Conservation (phyloP, 257 asterid genomes). For the Fraxinus cuspidata region DNA sequence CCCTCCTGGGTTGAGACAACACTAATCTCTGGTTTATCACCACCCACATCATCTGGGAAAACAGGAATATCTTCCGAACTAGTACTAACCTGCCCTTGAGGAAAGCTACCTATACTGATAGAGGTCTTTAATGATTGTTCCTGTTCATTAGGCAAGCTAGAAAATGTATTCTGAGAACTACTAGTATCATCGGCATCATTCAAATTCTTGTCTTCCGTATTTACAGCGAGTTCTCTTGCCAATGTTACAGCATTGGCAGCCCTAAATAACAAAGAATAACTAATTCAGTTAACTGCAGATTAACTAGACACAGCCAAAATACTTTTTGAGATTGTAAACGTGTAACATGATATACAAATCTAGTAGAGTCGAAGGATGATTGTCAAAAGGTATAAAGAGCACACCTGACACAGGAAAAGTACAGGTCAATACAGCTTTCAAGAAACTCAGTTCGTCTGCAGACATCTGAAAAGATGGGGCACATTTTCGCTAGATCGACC, state of each 20-base stretch:
- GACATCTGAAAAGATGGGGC: conserved; percentile 85
- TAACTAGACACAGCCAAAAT: conserved; percentile 19
- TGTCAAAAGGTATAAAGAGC: too few relatives aligned
- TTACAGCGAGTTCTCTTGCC: conserved; percentile 75
- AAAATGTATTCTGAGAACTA: conserved; percentile 86
- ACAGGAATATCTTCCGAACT: conserved; percentile 81
- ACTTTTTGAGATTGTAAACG: neutral
- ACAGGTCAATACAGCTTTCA: conserved; percentile 91
- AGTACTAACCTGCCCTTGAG: conserved; percentile 74
- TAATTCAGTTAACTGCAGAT: conserved; percentile 20
- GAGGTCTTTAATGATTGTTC: conserved; percentile 83
- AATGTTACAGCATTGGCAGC: conserved; percentile 93
- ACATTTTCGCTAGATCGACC: conserved; percentile 99
- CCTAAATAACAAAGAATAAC: conserved; percentile 46
- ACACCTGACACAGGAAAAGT: conserved; percentile 96
- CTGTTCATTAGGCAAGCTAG: conserved; percentile 89
- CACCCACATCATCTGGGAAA: conserved; percentile 33
- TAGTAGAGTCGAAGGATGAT: too few relatives aligned
- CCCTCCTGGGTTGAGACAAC: conserved; percentile 38
- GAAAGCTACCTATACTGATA: conserved; percentile 76
- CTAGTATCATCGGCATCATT: conserved; percentile 73
- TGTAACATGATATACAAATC: neutral
- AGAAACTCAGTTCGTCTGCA: conserved; percentile 90
- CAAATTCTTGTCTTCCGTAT: conserved; percentile 65
- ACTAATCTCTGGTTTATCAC: conserved; percentile 46